A percentile compares a stretch with the other conserved stretches of the same genome.
phyloP scores from a whole-genome alignment of 2,329 filamentous ascomycete species.

The Cladosporium sp. region DNA sequence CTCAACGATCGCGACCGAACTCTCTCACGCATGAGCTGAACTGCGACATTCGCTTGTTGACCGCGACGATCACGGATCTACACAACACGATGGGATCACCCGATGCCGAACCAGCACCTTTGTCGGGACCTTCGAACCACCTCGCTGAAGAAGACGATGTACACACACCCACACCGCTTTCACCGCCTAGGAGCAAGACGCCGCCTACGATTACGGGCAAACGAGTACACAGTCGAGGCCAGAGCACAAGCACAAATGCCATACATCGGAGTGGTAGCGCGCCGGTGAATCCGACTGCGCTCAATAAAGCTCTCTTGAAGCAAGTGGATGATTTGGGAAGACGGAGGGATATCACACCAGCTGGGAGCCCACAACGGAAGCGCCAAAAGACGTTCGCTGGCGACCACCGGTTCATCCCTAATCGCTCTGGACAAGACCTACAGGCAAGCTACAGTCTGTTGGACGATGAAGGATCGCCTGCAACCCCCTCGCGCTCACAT shows the following conservation, averaged over 20 bases:
- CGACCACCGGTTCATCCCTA: slow-evolving; percentile 83
- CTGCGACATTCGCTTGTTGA: slow-evolving; percentile 8
- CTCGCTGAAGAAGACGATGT: slow-evolving; percentile 5
- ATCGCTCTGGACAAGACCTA: slow-evolving; percentile 87
- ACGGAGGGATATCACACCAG: slow-evolving; percentile 60
- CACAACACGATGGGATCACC: slow-evolving; percentile 14
- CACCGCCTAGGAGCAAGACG: slow-evolving; percentile 62
- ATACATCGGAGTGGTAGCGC: slow-evolving; percentile 48
- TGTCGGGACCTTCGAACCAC: not conserved
- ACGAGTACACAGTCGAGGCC: slow-evolving; percentile 38
- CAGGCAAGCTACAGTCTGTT: slow-evolving; percentile 90
- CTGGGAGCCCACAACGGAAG: slow-evolving; percentile 68
- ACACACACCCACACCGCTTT: slow-evolving; percentile 51
- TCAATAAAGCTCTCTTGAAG: slow-evolving; percentile 61
- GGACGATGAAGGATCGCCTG: slow-evolving; percentile 89
- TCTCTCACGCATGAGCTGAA: not conserved
- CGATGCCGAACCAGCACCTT: slow-evolving; percentile 10
- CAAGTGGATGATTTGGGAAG: slow-evolving; percentile 63
- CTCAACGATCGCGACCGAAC: not conserved
- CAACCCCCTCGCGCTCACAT: slow-evolving; percentile 82
- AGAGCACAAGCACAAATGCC: slow-evolving; percentile 27
- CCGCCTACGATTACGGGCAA: slow-evolving; percentile 59
- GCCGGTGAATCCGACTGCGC: slow-evolving; percentile 59
- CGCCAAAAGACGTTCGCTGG: slow-evolving; percentile 66
- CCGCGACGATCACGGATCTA: slow-evolving; percentile 9